Evolutionary conservation across 1,284 basidiomycete species (phyloP), one percentile per base, ranked within the genome.

Genomic region (Fomitopsis schrenkii): DNA sequence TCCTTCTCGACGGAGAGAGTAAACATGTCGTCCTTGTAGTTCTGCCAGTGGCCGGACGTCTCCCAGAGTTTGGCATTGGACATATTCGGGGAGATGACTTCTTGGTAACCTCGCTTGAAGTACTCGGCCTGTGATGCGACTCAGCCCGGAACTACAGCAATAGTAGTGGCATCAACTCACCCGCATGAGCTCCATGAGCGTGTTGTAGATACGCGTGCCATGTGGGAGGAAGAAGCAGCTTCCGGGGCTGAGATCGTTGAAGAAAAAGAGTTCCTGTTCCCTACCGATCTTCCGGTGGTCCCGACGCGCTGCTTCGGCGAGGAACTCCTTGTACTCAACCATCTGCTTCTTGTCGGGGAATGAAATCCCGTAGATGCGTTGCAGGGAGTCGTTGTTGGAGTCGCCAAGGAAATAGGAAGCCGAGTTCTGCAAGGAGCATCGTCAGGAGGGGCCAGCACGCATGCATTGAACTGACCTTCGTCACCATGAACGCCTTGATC

Each of bases 1-100:
- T 98, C 96, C 78, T 99, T 98, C 79, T 99, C 97, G 62, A 98
- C 80, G 64, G 94, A 90, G 59, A 99, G 87, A 45, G 82, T 74
- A 79, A 99, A 99, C 97, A 99, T 99, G 77, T 95, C 96, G 63
- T 99, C 96, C 71, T 91, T 87, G 80, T 97, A 97, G 77, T 99
- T 97, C 71, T 94, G 87, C 97, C 94, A 98, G 75, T 99, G 97
- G 6, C 97, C 97, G 0, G 97, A 99, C 1, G 94, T 96, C 79
- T 98, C 90, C 97, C 97, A 99, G 19, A 99, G 84, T 76, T 98
- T 98, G 63, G 87, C 85, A 82, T 97, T 88, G 84, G 87, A 98
- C 88, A 99, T 97, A 79, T 98, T 99, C 14, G 97, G 97, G 12
- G 97, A 94, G 70, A 98, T 97, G 68, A 99, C 95, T 80, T 95